Conservation (phyloP, 257 asterid species). For the Rehmannia glutinosa region DNA sequence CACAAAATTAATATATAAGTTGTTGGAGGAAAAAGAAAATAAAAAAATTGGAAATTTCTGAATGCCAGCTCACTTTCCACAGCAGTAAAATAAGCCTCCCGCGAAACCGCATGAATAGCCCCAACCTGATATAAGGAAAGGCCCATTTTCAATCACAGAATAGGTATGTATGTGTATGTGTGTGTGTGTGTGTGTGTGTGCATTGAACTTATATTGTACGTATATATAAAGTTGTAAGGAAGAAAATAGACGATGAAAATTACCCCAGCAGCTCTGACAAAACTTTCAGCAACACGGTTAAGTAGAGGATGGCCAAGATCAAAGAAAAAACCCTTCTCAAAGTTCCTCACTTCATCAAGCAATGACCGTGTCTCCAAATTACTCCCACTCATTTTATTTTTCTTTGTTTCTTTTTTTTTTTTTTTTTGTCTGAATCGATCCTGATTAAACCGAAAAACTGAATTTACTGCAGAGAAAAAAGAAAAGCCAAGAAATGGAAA, state of each 20-base stretch:
- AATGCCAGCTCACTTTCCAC: constrained; percentile 43
- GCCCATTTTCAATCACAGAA: too few species aligned
- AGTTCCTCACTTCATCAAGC: constrained; percentile 60
- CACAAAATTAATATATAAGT: too few species aligned
- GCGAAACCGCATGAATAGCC: constrained; percentile 74
- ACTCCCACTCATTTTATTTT: constrained; percentile 38
- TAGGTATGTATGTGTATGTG: too few species aligned
- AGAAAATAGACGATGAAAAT: too few species aligned
- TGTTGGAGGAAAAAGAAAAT: too few species aligned
- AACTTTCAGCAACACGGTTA: constrained; percentile 76
- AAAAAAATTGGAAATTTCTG: background rate
- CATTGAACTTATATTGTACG: background rate
- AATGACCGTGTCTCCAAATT: constrained; percentile 62
- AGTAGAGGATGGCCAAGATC: constrained; percentile 93
- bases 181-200: too few species aligned
- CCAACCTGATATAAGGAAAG: constrained; percentile 47
- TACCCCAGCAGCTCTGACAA: constrained; percentile 87
- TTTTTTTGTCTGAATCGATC: background rate
- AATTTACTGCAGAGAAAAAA: too few species aligned
- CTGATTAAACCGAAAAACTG: too few species aligned
- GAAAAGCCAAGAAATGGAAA: too few species aligned
- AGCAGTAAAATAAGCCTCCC: constrained; percentile 67
- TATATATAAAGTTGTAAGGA: background rate
- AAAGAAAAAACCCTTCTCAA: constrained; percentile 46
- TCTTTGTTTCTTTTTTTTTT: background rate